Conservation (phyloP, 768 basidiomycete genomes). For the Pulveroboletus sp. region DNA sequence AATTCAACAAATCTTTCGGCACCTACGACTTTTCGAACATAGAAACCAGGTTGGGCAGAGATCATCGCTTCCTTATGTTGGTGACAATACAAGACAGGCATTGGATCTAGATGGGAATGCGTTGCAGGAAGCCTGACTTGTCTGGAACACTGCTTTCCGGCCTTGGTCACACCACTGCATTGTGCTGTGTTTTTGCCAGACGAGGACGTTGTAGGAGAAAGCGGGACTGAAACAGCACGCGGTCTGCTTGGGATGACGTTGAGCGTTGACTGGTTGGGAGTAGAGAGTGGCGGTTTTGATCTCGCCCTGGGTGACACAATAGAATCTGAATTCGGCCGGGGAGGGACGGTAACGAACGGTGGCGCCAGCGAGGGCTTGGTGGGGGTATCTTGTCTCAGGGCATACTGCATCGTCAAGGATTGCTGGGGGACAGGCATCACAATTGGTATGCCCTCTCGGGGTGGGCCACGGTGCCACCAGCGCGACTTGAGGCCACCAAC, state of each 20-base stretch:
- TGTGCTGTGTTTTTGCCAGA: conserved; percentile 32
- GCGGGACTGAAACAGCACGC: conserved; percentile 19
- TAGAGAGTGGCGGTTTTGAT: conserved; percentile 3
- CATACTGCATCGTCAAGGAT: conserved; percentile 21
- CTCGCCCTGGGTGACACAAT: conserved; percentile 11
- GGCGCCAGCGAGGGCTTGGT: conserved; percentile 16
- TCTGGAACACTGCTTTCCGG: conserved; percentile 60
- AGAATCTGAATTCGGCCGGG: conserved; percentile 36
- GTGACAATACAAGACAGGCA: conserved; percentile 50
- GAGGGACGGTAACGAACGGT: conserved; percentile 16
- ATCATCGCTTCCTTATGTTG: conserved; percentile 62
- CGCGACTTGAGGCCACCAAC: conserved; percentile 46
- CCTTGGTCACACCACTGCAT: conserved; percentile 65
- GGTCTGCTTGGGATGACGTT: conserved; percentile 16
- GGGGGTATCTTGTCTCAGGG: conserved; percentile 10
- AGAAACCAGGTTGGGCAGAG: conserved; percentile 49
- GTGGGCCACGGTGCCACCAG: conserved; percentile 8
- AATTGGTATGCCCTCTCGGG: conserved; percentile 7
- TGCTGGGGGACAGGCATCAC: conserved; percentile 36
- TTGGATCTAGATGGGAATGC: conserved; percentile 25
- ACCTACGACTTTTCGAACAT: conserved; percentile 42
- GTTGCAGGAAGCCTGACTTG: conserved; percentile 45
- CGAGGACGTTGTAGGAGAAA: conserved; percentile 18
- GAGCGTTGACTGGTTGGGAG: conserved; percentile 12
- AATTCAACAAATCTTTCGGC: conserved; percentile 52